Base-by-base conservation (phyloP, 257 asterid genomes). In the Cynanchum wilfordii region DNA sequence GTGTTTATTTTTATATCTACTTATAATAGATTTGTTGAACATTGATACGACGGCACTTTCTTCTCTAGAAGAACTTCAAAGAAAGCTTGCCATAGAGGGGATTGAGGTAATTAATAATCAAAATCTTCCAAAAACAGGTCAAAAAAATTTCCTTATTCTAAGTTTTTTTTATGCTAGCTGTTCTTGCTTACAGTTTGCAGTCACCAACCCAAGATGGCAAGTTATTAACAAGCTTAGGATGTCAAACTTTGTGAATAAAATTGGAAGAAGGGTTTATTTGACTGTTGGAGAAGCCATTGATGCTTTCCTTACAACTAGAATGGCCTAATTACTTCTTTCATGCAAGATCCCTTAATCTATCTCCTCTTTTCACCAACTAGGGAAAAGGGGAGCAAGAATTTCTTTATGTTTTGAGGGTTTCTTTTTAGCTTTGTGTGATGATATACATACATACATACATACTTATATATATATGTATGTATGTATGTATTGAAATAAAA, bases 231-330 rank as follows among this genome's bases (percentile, higher is more conserved):
- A 79, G 80, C 78, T 79, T 62, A 79, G 66, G 79, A 22, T 82
- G 69, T 38, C 77, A 49, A 76, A 82, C 52, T 75, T 78, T 55
- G 65, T 77, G 47, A 63, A 62, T 75, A 82, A 73, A 72, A 63
- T 82, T 64, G 79, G 79, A 69, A 76, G 73, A 29, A 79, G 58
- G 63, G 81, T 82, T 56, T 82, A 63, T 47, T 33, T 82, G 68
- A 76, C 79, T 36, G 79, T 79, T 67, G 83, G 77, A 42, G 86
- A 82, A 70, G 83, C 86, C 62, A 79, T 82, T 44, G 86, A 82
- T 33, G 77, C 81, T 56, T 79, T 78, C 30, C 68, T 76, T 22
- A 45, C 75, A 3, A 66, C 72, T 50, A 65, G 64, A 73, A 73
- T 55, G 76, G 73, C 69, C 67, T 71, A 15, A 76, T 42, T 42